Conservation (phyloP, 2,329 filamentous ascomycete species). For the Penicillium concentricum region DNA sequence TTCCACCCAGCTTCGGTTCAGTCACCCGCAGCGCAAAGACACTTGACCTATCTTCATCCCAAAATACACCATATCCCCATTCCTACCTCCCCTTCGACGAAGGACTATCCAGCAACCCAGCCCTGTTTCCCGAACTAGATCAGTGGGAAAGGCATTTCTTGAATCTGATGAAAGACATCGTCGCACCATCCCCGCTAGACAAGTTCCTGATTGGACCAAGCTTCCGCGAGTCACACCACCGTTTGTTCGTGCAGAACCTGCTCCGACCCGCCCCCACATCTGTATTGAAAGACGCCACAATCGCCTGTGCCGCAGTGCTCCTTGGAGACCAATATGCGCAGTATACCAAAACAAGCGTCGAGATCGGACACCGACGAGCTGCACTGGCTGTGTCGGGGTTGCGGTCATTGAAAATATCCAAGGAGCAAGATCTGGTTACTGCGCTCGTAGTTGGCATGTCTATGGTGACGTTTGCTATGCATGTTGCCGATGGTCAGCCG, state of each 20-base stretch:
- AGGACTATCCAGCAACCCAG: conserved; percentile 9
- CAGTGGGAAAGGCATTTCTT: conserved; percentile 17
- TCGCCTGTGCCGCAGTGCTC: conserved; percentile 17
- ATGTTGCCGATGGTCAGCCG: conserved; percentile 15
- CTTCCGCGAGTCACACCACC: conserved; percentile 14
- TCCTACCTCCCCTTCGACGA: neutral
- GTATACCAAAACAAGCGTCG: neutral
- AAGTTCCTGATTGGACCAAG: conserved; percentile 16
- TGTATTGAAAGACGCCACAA: conserved; percentile 12
- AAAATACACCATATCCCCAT: neutral
- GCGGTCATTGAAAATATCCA: conserved; percentile 8
- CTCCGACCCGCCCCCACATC: conserved; percentile 2
- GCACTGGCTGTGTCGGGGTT: conserved; percentile 16
- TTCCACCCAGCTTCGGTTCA: conserved; percentile 1
- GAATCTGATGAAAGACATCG: conserved; percentile 16
- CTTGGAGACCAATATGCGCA: conserved; percentile 12
- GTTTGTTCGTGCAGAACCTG: conserved; percentile 12
- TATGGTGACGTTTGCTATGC: conserved; percentile 21
- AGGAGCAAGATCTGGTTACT: conserved; percentile 10
- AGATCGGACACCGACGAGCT: conserved; percentile 14
- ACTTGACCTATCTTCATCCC: neutral
- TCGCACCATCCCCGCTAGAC: conserved; percentile 13
- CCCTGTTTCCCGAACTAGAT: conserved; percentile 11
- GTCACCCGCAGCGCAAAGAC: neutral
- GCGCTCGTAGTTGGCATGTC: conserved; percentile 13